Evolutionary conservation across 305 asterid genomes (phyloP).

Genomic region (Withania somnifera): DNA sequence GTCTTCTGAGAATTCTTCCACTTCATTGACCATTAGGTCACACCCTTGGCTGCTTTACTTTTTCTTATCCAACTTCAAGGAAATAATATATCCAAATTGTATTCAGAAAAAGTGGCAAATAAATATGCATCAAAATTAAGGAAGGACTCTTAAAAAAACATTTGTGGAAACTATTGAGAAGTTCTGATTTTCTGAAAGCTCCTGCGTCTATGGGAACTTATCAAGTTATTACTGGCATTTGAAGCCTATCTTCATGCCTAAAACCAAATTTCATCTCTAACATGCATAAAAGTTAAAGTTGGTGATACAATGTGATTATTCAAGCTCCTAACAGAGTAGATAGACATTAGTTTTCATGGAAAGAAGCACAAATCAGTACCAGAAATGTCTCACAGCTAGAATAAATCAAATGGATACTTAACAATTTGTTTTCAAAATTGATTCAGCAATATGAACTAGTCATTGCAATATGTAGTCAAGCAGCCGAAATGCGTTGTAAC

Average conservation of each 20-base stretch:
- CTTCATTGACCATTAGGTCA: too few relatives aligned
- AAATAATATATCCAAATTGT: not conserved
- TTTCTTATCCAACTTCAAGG: not conserved
- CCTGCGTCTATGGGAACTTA: not conserved
- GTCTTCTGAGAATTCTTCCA: too few relatives aligned
- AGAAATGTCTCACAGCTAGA: not conserved
- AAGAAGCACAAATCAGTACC: not conserved
- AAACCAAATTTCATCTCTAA: not conserved
- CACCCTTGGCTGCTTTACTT: not conserved
- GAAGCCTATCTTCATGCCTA: not conserved
- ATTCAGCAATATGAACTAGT: not conserved
- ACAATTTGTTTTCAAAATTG: not conserved
- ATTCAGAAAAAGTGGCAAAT: not conserved
- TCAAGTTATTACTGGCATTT: not conserved
- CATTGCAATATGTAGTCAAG: not conserved
- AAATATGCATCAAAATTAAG: not conserved
- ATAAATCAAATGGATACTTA: not conserved
- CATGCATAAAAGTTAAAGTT: not conserved
- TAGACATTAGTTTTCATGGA: not conserved
- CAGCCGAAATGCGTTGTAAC: not conserved
- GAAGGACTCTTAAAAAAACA: not conserved
- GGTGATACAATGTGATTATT: not conserved
- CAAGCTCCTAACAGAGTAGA: not conserved
- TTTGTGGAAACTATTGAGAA: not conserved
- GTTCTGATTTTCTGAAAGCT: not conserved